Conservation (phyloP, 2,329 filamentous ascomycete species). For the Pseudogymnoascus sp. region DNA sequence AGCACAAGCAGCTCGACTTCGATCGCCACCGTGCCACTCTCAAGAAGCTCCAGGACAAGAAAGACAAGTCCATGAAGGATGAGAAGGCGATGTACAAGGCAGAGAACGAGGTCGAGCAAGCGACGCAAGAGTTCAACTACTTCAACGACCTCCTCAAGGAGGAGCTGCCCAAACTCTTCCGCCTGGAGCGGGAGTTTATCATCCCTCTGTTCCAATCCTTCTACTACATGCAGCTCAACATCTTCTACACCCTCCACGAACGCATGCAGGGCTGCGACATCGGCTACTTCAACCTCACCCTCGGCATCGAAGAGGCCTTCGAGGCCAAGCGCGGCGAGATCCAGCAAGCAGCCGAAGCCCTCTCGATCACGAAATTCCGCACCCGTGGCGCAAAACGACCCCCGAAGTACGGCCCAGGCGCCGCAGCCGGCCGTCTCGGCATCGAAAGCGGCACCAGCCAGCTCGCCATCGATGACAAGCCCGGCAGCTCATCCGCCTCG, state of each 20-base stretch:
- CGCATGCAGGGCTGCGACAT: conserved; percentile 97
- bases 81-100: conserved; percentile 96
- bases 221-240: conserved; percentile 99
- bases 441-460: conserved; percentile 18
- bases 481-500: conserved; percentile 10
- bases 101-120: conserved; percentile 81
- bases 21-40: conserved; percentile 75
- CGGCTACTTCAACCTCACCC: conserved; percentile 89
- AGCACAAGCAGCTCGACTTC: conserved; percentile 96
- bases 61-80: conserved; percentile 91
- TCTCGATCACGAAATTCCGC: conserved; percentile 87
- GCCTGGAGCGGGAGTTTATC: conserved; percentile 88
- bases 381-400: conserved; percentile 62
- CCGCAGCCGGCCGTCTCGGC: conserved; percentile 19
- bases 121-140: conserved; percentile 94
- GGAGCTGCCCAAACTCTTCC: conserved; percentile 86
- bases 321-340: conserved; percentile 81
- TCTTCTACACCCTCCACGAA: conserved; percentile 97
- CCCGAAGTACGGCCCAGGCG: conserved; percentile 11
- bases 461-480: conserved; percentile 18
- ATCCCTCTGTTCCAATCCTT: conserved; percentile 96
- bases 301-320: conserved; percentile 89
- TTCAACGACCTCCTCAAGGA: conserved; percentile 97
- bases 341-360: conserved; percentile 73
- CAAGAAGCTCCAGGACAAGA: conserved; percentile 97